phyloP scores from a whole-genome alignment of 805 yeast genomes.

The Pichia heedii region DNA sequence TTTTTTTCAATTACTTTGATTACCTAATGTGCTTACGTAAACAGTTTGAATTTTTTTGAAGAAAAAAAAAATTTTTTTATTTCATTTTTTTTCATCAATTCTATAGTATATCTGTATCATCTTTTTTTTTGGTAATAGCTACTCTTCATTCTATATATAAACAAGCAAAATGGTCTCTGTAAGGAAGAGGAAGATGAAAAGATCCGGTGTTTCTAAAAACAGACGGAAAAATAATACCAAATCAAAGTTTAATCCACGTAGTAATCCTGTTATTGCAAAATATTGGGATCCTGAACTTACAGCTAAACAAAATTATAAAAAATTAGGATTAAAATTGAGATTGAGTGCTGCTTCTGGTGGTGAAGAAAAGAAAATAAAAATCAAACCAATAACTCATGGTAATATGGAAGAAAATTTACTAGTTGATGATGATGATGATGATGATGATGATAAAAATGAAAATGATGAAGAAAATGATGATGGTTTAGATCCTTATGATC shows the following conservation, averaged over 20 bases:
- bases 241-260: conserved; percentile 52
- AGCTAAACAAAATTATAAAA: conserved; percentile 76
- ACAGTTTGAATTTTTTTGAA: no score
- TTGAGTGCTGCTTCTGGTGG: conserved; percentile 75
- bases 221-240: conserved; percentile 68
- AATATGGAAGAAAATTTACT: conserved; percentile 18
- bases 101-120: no score
- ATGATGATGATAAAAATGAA: conserved; percentile 29
- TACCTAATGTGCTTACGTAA: no score
- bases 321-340: conserved; percentile 64
- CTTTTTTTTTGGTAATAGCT: no score
- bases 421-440: conserved; percentile 20
- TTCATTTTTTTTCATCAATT: no score
- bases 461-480: conserved; percentile 23
- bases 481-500: conserved; percentile 38
- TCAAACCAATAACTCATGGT: conserved; percentile 21
- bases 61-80: no score
- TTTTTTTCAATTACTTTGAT: no score
- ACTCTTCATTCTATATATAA: neutral
- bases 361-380: conserved; percentile 46
- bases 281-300: conserved; percentile 86
- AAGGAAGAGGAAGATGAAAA: conserved; percentile 76
- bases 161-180: conserved; percentile 37
- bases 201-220: conserved; percentile 59
- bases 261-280: conserved; percentile 77